phyloP scores from a whole-genome alignment of 352 stramenopile species.

The Phytophthora pisi region DNA sequence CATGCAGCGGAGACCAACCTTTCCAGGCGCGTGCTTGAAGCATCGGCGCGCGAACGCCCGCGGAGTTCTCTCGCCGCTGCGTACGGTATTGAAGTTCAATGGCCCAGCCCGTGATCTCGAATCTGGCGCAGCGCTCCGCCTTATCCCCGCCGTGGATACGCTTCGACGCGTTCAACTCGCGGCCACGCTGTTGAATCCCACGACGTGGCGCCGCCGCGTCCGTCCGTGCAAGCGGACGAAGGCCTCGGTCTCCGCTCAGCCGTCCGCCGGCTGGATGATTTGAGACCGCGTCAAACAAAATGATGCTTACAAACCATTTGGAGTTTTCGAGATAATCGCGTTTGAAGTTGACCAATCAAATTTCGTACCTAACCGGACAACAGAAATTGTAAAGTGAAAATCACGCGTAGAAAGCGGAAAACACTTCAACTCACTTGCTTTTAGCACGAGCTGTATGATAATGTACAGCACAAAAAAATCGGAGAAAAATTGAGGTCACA shows the following conservation, averaged over 20 bases:
- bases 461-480: too few species aligned
- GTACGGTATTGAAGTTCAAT: slow-evolving; percentile 4
- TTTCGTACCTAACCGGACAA: too few species aligned
- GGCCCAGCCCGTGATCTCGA: not conserved
- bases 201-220: slow-evolving; percentile 1
- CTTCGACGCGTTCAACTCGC: not conserved
- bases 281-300: too few species aligned
- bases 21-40: not conserved
- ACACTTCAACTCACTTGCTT: too few species aligned
- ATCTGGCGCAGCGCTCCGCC: not conserved
- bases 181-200: not conserved
- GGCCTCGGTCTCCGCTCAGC: not conserved
- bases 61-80: not conserved
- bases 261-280: not conserved
- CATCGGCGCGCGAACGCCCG: not conserved
- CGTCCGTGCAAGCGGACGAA: slow-evolving; percentile 16
- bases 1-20: not conserved
- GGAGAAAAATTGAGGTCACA: too few species aligned
- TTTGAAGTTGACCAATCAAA: too few species aligned
- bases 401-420: too few species aligned
- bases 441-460: too few species aligned
- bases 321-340: too few species aligned
- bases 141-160: not conserved
- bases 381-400: too few species aligned
- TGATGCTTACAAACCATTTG: too few species aligned